These are phyloP conservation scores for Leccinum disarticulatum DNA, from an alignment of 768 basidiomycete species.

Conservation along the genomic window DNA sequence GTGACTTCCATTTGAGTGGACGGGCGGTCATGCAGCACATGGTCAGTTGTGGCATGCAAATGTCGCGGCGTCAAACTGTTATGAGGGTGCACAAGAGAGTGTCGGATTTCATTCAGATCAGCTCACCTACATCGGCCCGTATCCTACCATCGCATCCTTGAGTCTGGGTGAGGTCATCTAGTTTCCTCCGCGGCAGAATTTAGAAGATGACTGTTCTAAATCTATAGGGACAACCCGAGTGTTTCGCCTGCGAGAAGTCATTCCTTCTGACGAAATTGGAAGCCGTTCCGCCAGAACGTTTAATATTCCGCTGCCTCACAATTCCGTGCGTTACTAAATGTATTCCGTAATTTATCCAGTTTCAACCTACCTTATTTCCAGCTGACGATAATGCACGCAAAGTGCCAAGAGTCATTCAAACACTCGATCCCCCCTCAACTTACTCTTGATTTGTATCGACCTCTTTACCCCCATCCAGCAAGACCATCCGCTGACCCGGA, in stretches of 20 bases:
- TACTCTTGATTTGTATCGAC: slow-evolving; percentile 70
- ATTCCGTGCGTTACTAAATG: slow-evolving; percentile 54
- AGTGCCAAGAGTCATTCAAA: slow-evolving; percentile 81
- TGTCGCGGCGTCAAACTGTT: slow-evolving; percentile 84
- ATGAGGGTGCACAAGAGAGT: slow-evolving; percentile 76
- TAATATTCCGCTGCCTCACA: slow-evolving; percentile 74
- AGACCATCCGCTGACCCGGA: slow-evolving; percentile 29
- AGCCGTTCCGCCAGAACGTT: slow-evolving; percentile 67
- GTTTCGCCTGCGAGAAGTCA: slow-evolving; percentile 76
- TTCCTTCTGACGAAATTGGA: slow-evolving; percentile 59
- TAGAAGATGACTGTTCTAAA: background rate
- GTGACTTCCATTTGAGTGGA: slow-evolving; percentile 73
- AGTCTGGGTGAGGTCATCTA: slow-evolving; percentile 58
- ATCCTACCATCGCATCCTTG: slow-evolving; percentile 81
- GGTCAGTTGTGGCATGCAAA: slow-evolving; percentile 67
- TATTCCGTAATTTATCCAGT: background rate
- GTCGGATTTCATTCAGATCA: slow-evolving; percentile 85
- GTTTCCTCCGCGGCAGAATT: background rate
- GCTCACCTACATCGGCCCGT: slow-evolving; percentile 78
- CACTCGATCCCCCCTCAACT: slow-evolving; percentile 74
- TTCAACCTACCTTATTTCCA: slow-evolving; percentile 26
- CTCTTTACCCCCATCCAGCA: slow-evolving; percentile 44
- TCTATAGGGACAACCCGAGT: slow-evolving; percentile 59
- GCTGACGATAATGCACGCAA: slow-evolving; percentile 87
- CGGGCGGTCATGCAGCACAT: slow-evolving; percentile 27